Conservation (phyloP, 805 yeast species). For the Saccharomycopsis vini region DNA sequence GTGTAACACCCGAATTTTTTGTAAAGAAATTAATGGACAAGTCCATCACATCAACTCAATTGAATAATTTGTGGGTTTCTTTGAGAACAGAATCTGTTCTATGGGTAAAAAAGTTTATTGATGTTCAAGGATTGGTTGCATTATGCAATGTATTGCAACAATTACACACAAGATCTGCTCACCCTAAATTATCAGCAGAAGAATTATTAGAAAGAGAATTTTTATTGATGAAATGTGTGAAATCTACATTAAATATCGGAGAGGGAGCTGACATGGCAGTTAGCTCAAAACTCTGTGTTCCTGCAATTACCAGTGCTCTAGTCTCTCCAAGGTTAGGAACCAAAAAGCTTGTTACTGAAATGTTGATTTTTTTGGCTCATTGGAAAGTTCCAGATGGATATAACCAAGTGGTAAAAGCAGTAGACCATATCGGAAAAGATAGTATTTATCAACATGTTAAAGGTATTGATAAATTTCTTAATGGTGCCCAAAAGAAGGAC, state of each 20-base stretch:
- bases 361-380: slow-evolving; percentile 49
- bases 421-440: slow-evolving; percentile 32
- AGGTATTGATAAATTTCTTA: slow-evolving; percentile 14
- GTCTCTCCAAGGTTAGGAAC: slow-evolving; percentile 69
- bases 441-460: slow-evolving; percentile 8
- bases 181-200: slow-evolving; percentile 23
- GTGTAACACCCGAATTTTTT: slow-evolving; percentile 61
- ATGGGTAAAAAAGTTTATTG: slow-evolving; percentile 78
- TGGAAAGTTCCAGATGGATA: slow-evolving; percentile 38
- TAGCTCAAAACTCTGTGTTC: slow-evolving; percentile 38
- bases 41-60: slow-evolving; percentile 55
- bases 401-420: slow-evolving; percentile 46
- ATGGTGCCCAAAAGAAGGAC: slow-evolving; percentile 1
- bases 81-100: slow-evolving; percentile 74
- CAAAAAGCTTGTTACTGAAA: slow-evolving; percentile 71
- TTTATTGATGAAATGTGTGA: slow-evolving; percentile 67
- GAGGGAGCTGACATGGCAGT: slow-evolving; percentile 52
- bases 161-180: slow-evolving; percentile 21
- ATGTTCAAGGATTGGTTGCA: slow-evolving; percentile 72
- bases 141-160: slow-evolving; percentile 49
- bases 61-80: slow-evolving; percentile 84
- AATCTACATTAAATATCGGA: slow-evolving; percentile 58
- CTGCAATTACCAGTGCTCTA: slow-evolving; percentile 62
- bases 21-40: slow-evolving; percentile 67
- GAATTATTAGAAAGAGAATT: slow-evolving; percentile 60